These are phyloP conservation scores for Microbotryum violaceum DNA, from an alignment of 1,284 basidiomycete genomes.

Conservation along the genomic window DNA sequence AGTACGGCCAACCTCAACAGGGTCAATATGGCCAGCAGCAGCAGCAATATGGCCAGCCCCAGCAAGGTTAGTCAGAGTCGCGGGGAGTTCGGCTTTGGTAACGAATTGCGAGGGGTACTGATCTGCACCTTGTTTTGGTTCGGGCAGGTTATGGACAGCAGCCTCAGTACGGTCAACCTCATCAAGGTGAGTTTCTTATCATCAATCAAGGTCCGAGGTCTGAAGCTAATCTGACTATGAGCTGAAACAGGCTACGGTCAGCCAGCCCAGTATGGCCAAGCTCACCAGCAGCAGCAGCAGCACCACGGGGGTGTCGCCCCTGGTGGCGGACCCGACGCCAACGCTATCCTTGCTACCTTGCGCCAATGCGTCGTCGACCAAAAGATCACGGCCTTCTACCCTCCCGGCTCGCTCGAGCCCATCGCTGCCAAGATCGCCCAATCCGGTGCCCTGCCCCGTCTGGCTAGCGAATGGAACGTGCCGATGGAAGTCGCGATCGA, in stretches of 20 bases:
- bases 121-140: too few species aligned
- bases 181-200: background rate
- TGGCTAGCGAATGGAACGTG: constrained; percentile 43
- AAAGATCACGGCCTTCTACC: constrained; percentile 42
- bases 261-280: background rate
- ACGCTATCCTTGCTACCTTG: constrained; percentile 16
- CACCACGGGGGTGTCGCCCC: background rate
- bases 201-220: background rate
- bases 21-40: constrained; percentile 17
- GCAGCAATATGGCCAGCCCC: constrained; percentile 17
- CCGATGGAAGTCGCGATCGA: constrained; percentile 34
- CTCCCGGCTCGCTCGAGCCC: constrained; percentile 41
- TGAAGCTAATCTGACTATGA: background rate
- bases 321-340: background rate
- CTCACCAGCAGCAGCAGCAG: constrained; percentile 10
- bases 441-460: constrained; percentile 41
- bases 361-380: constrained; percentile 42
- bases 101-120: too few species aligned
- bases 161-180: constrained; percentile 19
- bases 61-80: background rate
- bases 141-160: constrained; percentile 24
- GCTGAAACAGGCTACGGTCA: background rate
- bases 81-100: too few species aligned
- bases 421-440: constrained; percentile 44
- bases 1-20: constrained; percentile 20